phyloP scores from a whole-genome alignment of 805 yeast genomes.

The Vanderwaltozyma yarrowii region DNA sequence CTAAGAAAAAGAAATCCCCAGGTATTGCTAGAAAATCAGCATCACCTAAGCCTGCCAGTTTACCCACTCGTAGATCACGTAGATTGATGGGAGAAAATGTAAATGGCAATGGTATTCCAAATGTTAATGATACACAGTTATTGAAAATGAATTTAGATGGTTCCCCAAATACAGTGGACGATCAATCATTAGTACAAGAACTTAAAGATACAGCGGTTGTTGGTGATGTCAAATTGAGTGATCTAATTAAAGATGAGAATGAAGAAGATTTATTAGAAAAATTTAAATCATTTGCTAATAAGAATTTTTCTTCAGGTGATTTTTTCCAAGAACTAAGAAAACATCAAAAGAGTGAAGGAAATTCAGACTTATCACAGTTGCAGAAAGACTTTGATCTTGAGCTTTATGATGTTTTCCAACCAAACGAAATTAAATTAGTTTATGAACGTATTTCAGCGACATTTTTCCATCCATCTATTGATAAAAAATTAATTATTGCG shows the following conservation, averaged over 20 bases:
- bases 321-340: conserved; percentile 46
- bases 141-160: conserved; percentile 10
- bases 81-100: conserved; percentile 67
- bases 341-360: conserved; percentile 21
- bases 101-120: conserved; percentile 28
- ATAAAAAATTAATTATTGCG: conserved; percentile 57
- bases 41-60: conserved; percentile 14
- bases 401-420: conserved; percentile 48
- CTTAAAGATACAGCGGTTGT: conserved; percentile 48
- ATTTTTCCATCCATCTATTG: conserved; percentile 62
- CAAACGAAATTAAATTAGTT: conserved; percentile 61
- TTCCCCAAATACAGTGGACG: not conserved
- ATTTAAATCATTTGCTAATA: conserved; percentile 23
- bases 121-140: conserved; percentile 18
- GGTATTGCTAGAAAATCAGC: conserved; percentile 6
- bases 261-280: conserved; percentile 26
- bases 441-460: conserved; percentile 63
- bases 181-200: conserved; percentile 32
- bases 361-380: conserved; percentile 34
- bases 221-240: conserved; percentile 57
- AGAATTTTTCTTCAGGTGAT: conserved; percentile 54
- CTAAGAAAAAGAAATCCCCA: conserved; percentile 15
- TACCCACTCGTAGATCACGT: conserved; percentile 67
- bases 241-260: conserved; percentile 38
- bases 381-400: conserved; percentile 46